Evolutionary conservation across 1,139 yeast species (phyloP).

Genomic region (Blastobotrys ciferrii): DNA sequence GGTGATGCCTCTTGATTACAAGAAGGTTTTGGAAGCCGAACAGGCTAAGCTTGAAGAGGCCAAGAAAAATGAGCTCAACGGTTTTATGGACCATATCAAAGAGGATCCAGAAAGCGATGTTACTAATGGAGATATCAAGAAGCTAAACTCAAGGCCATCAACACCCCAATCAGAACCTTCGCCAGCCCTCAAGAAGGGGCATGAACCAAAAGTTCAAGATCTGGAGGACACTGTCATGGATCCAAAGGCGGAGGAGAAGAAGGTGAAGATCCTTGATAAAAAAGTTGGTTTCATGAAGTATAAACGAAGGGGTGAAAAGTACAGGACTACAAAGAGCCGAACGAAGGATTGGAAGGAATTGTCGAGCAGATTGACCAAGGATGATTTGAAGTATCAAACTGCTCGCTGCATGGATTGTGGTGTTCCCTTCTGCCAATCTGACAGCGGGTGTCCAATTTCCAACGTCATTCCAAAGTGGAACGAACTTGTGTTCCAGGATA

Average conservation of each 20-base stretch:
- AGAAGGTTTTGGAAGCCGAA: slow-evolving; percentile 81
- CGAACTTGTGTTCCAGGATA: slow-evolving; percentile 90
- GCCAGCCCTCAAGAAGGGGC: slow-evolving; percentile 40
- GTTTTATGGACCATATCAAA: slow-evolving; percentile 62
- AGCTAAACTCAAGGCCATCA: slow-evolving; percentile 20
- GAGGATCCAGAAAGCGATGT: slow-evolving; percentile 84
- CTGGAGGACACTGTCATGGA: slow-evolving; percentile 86
- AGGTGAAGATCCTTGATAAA: slow-evolving; percentile 66
- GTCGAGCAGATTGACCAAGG: slow-evolving; percentile 75
- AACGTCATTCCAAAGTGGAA: slow-evolving; percentile 98
- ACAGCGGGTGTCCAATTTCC: slow-evolving; percentile 97
- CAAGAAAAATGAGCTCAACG: slow-evolving; percentile 47
- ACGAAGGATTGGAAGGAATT: slow-evolving; percentile 92
- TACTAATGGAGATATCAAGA: slow-evolving; percentile 73
- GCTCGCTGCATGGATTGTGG: slow-evolving; percentile 99
- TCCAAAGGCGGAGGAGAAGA: slow-evolving; percentile 60
- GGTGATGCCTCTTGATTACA: slow-evolving; percentile 90
- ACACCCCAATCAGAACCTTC: slow-evolving; percentile 9
- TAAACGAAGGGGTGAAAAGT: slow-evolving; percentile 82
- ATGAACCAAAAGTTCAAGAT: slow-evolving; percentile 85
- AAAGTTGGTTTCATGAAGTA: slow-evolving; percentile 91
- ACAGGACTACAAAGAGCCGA: slow-evolving; percentile 75
- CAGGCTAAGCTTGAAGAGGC: slow-evolving; percentile 65
- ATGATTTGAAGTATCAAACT: slow-evolving; percentile 85
- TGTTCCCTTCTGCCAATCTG: slow-evolving; percentile 97